Percentiles rank a stretch among this genome's conserved stretches.
Conservation (phyloP, 2,329 filamentous ascomycete genomes). For the Periconia sp. region DNA sequence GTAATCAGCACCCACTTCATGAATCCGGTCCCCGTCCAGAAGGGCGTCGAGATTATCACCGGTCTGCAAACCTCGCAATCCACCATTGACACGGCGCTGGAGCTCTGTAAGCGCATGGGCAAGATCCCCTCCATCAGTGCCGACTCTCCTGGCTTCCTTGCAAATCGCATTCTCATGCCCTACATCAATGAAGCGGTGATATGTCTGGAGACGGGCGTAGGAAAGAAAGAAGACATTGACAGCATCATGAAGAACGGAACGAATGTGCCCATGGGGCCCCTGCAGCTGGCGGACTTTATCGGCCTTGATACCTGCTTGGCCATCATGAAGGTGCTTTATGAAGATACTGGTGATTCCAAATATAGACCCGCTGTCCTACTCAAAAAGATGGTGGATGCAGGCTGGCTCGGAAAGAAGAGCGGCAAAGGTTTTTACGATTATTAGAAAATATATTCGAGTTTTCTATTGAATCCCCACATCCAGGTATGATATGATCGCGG, state of each 20-base stretch:
- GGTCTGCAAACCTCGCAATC: slow-evolving; percentile 85
- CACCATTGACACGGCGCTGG: slow-evolving; percentile 80
- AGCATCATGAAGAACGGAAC: slow-evolving; percentile 99
- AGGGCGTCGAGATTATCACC: slow-evolving; percentile 96
- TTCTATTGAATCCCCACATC: neutral
- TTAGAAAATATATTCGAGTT: slow-evolving; percentile 39
- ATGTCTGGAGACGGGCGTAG: slow-evolving; percentile 91
- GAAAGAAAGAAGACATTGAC: slow-evolving; percentile 88
- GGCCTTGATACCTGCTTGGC: slow-evolving; percentile 93
- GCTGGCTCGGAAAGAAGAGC: slow-evolving; percentile 96
- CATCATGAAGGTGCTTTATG: slow-evolving; percentile 94
- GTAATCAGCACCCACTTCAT: slow-evolving; percentile 98
- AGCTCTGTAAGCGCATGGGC: slow-evolving; percentile 88
- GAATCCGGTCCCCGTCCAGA: slow-evolving; percentile 97
- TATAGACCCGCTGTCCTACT: slow-evolving; percentile 88
- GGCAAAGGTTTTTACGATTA: slow-evolving; percentile 97
- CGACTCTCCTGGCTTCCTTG: slow-evolving; percentile 90
- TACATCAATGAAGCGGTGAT: slow-evolving; percentile 99
- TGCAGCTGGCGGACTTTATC: slow-evolving; percentile 94
- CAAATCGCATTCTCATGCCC: slow-evolving; percentile 96
- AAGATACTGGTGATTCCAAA: slow-evolving; percentile 92
- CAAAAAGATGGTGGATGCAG: slow-evolving; percentile 95
- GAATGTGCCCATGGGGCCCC: slow-evolving; percentile 95
- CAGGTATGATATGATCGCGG: neutral
- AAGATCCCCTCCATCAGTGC: slow-evolving; percentile 87